Percentiles rank a stretch among this genome's conserved stretches.
These are phyloP conservation scores for Neonectria sp. DNA, from an alignment of 2,329 filamentous ascomycete genomes.

Conservation along the genomic window DNA sequence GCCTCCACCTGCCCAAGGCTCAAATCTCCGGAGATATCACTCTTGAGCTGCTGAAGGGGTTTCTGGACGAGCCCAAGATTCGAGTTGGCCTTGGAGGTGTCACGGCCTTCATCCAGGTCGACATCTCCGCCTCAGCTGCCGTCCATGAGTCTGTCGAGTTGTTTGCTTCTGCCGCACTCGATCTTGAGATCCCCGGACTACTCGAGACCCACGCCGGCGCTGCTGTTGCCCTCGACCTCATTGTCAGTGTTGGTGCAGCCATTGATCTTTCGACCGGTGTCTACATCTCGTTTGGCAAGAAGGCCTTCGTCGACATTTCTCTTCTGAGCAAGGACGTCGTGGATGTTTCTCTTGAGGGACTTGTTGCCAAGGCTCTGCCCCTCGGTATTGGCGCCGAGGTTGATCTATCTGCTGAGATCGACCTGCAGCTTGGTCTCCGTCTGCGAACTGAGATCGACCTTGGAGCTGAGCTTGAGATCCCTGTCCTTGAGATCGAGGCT, in stretches of 20 bases:
- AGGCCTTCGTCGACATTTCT: slow-evolving; percentile 57
- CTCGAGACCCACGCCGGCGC: slow-evolving; percentile 57
- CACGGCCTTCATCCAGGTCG: slow-evolving; percentile 67
- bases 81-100: slow-evolving; percentile 64
- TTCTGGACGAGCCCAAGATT: slow-evolving; percentile 57
- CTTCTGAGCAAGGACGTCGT: slow-evolving; percentile 57
- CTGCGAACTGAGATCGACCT: slow-evolving; percentile 64
- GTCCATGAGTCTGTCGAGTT: slow-evolving; percentile 67
- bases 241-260: slow-evolving; percentile 63
- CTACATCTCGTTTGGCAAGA: slow-evolving; percentile 66
- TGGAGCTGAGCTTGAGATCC: slow-evolving; percentile 50
- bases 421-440: slow-evolving; percentile 65
- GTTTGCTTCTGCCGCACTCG: slow-evolving; percentile 56
- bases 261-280: slow-evolving; percentile 64
- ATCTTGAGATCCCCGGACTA: slow-evolving; percentile 59
- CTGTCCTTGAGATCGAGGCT: slow-evolving; percentile 52
- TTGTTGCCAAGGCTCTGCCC: slow-evolving; percentile 46
- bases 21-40: slow-evolving; percentile 65
- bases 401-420: slow-evolving; percentile 59
- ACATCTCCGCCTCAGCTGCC: slow-evolving; percentile 60
- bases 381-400: slow-evolving; percentile 44
- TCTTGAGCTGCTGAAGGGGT: slow-evolving; percentile 59
- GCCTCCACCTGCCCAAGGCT: slow-evolving; percentile 44
- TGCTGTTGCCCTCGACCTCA: slow-evolving; percentile 66
- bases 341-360: slow-evolving; percentile 59